These are phyloP conservation scores for Xylariaceae sp. DNA, from an alignment of 2,329 filamentous ascomycete species.

Conservation along the genomic window DNA sequence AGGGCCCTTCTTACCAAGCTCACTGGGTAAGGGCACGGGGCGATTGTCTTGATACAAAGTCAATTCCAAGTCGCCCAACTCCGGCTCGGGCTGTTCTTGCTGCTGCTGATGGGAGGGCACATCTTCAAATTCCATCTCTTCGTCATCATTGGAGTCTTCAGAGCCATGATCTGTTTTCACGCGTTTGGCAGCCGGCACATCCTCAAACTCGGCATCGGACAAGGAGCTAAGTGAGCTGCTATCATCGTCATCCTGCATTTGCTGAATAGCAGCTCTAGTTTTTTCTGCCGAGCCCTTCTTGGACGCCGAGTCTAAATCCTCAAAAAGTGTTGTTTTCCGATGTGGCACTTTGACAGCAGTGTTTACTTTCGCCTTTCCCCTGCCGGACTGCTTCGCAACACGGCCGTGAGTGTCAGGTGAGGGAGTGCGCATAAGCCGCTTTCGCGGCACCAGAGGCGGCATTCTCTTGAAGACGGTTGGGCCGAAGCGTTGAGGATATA, in stretches of 20 bases:
- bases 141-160: constrained; percentile 34
- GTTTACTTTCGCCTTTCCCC: constrained; percentile 23
- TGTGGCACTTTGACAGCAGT: constrained; percentile 27
- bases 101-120: constrained; percentile 39
- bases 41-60: constrained; percentile 59
- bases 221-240: constrained; percentile 49
- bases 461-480: constrained; percentile 38
- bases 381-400: constrained; percentile 28
- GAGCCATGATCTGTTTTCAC: constrained; percentile 33
- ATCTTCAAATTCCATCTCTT: constrained; percentile 62
- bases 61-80: constrained; percentile 68
- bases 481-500: too few relatives aligned
- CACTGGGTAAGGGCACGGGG: constrained; percentile 58
- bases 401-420: constrained; percentile 32
- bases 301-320: constrained; percentile 53
- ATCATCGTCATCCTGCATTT: constrained; percentile 42
- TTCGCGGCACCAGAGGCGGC: constrained; percentile 66
- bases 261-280: constrained; percentile 39
- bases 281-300: constrained; percentile 42
- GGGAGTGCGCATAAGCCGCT: constrained; percentile 54
- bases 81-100: constrained; percentile 42
- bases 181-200: constrained; percentile 40
- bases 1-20: constrained; percentile 73
- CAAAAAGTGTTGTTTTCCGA: constrained; percentile 57
- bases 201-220: constrained; percentile 56